Evolutionary conservation across 169 alveolate species (phyloP), one percentile per base, ranked within the genome.

Genomic region (Plasmodium yoelii): DNA sequence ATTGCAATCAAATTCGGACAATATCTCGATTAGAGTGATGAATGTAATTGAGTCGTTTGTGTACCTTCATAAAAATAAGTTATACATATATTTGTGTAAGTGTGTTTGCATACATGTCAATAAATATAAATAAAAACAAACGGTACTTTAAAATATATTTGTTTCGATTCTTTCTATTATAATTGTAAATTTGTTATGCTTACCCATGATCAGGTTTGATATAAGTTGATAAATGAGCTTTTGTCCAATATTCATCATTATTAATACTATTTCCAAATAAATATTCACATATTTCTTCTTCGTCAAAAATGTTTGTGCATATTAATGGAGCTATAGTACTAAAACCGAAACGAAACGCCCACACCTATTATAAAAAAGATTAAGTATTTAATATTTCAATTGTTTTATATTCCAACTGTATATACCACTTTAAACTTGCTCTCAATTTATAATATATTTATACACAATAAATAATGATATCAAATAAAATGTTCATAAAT

Each of bases 141-240:
- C 0, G 42, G 7, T 3, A 34, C 7, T 34, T 34, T 34, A 34
- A 34, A 34, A 34, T 0, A 34, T 3, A 34, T 34, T 34, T 34
- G 2, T 34, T 34, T 3, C 42, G 42, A 3, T 34, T 34, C 6
- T 34, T 34, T 34, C 26, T 22, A 22, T 22, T 22, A 22, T 22
- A 22, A 34, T 34, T 34, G 7, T 34, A 34, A 34, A 3, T 34
- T 0, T 9, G 49, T 22, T 63, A 22, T 75, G 94, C 92, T 88
- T 93, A 96, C 47, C 99, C 99, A 92, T 96, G 98, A 63, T 95
- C 98, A 12, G 99, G 97, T 22, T 93, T 72, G 42, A 97, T 88
- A 73, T 94, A 94, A 53, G 94, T 96, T 73, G 87, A 77, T 56
- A 97, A 80, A 61, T 93, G 96, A 4, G 75, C 82, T 72, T 42